These are phyloP conservation scores for Trichosanthes truncata DNA, from an alignment of 306 rosid genomes.

Conservation along the genomic window DNA sequence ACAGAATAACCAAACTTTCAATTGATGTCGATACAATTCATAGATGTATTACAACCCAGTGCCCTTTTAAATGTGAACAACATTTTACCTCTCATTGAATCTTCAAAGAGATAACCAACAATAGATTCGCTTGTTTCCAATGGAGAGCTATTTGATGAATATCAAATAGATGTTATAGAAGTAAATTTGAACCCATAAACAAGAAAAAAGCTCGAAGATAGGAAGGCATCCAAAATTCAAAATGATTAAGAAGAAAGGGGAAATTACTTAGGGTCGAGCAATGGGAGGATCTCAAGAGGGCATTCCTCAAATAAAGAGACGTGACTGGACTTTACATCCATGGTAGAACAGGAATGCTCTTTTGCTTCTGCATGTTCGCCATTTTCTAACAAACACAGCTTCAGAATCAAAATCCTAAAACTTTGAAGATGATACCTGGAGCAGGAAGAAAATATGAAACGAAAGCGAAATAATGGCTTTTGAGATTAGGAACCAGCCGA, in stretches of 20 bases:
- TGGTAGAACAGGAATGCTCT: conserved; percentile 50
- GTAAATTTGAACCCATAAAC: not conserved
- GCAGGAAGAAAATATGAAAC: too few species aligned
- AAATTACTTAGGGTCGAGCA: conserved; percentile 38
- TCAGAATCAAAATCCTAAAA: not conserved
- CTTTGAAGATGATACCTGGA: too few species aligned
- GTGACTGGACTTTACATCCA: conserved; percentile 89
- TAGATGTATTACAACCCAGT: not conserved
- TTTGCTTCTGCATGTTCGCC: conserved; percentile 36
- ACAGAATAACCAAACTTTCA: not conserved
- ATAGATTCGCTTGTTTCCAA: not conserved
- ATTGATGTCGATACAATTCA: not conserved
- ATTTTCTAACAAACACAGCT: conserved; percentile 9
- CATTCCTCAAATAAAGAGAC: conserved; percentile 34
- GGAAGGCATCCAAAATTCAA: not conserved
- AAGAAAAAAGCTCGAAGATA: not conserved
- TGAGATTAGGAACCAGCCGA: too few species aligned
- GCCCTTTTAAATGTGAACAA: not conserved
- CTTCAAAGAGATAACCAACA: not conserved
- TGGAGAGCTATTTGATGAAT: not conserved
- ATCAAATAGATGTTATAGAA: not conserved
- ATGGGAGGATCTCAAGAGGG: conserved; percentile 43
- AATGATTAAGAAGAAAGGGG: not conserved
- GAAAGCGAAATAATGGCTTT: too few species aligned
- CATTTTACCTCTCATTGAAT: not conserved